These are phyloP conservation scores for Phytophthora kernoviae DNA, from an alignment of 352 stramenopile species.

Conservation along the genomic window DNA sequence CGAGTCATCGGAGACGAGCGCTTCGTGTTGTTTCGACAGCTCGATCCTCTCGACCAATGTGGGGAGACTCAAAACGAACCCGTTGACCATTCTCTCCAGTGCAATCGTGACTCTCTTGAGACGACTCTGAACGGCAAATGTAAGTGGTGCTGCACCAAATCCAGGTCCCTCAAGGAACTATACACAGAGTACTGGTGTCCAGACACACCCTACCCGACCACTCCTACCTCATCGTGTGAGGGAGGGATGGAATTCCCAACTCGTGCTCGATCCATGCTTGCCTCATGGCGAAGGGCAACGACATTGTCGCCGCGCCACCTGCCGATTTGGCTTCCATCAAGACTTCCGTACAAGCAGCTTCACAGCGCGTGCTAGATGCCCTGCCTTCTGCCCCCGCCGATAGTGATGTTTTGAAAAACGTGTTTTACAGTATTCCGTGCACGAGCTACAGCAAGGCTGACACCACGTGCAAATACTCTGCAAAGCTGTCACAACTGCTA, in stretches of 20 bases:
- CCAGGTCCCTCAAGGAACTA: conserved; percentile 6
- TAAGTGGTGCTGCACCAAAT: conserved; percentile 13
- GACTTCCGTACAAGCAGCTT: conserved; percentile 11
- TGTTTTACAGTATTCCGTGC: conserved; percentile 21
- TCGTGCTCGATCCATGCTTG: conserved; percentile 42
- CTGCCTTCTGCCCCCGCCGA: conserved; percentile 6
- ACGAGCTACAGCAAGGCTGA: conserved; percentile 8
- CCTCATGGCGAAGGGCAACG: conserved; percentile 41
- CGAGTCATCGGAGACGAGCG: neutral
- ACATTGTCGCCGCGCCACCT: conserved; percentile 19
- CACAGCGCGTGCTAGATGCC: conserved; percentile 31
- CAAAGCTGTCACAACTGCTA: conserved; percentile 22
- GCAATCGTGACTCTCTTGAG: neutral
- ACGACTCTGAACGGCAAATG: conserved; percentile 3
- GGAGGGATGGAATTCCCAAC: neutral
- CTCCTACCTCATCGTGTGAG: neutral
- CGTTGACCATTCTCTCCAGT: neutral
- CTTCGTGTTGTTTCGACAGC: conserved; percentile 2
- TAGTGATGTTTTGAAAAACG: conserved; percentile 4
- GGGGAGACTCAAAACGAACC: conserved; percentile 8
- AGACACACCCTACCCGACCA: neutral
- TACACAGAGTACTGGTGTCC: conserved; percentile 9
- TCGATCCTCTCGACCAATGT: neutral
- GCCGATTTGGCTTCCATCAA: conserved; percentile 24
- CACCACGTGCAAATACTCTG: conserved; percentile 11